Conservation (phyloP, 2,329 filamentous ascomycete genomes). For the Ophiostoma novo-ulmi region DNA sequence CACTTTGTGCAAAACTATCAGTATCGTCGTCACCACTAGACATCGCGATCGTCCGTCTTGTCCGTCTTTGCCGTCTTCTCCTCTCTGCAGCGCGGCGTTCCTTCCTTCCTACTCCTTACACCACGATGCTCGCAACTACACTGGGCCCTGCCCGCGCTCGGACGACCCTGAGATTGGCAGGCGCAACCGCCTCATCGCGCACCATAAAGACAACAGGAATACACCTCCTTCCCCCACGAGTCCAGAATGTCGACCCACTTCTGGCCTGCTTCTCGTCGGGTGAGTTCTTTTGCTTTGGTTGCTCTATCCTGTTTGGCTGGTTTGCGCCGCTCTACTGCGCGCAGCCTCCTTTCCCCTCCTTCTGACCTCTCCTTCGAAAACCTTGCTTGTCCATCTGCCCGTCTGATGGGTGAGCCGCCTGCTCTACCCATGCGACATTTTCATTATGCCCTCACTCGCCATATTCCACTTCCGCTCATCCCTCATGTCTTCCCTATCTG, state of each 20-base stretch:
- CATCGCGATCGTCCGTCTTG: background rate
- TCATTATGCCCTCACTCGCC: background rate
- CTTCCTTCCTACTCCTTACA: background rate
- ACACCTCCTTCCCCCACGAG: constrained; percentile 22
- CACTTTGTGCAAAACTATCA: background rate
- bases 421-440: constrained; percentile 18
- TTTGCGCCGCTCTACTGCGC: background rate
- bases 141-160: constrained; percentile 9
- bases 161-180: constrained; percentile 7
- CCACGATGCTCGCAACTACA: constrained; percentile 18
- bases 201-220: background rate
- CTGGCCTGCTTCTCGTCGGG: constrained; percentile 25
- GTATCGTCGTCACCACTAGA: background rate
- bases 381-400: background rate
- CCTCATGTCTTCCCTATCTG: constrained; percentile 8
- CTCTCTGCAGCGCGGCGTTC: background rate
- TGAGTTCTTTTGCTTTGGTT: constrained; percentile 21
- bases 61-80: constrained; percentile 4
- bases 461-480: constrained; percentile 6
- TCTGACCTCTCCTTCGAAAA: background rate
- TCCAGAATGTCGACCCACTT: constrained; percentile 25
- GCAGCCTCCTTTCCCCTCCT: background rate
- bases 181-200: constrained; percentile 11
- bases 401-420: background rate
- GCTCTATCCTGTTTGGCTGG: constrained; percentile 10